Evolutionary conservation across 352 stramenopile species (phyloP).

Genomic region (Globisporangium rhizosaccharum): DNA sequence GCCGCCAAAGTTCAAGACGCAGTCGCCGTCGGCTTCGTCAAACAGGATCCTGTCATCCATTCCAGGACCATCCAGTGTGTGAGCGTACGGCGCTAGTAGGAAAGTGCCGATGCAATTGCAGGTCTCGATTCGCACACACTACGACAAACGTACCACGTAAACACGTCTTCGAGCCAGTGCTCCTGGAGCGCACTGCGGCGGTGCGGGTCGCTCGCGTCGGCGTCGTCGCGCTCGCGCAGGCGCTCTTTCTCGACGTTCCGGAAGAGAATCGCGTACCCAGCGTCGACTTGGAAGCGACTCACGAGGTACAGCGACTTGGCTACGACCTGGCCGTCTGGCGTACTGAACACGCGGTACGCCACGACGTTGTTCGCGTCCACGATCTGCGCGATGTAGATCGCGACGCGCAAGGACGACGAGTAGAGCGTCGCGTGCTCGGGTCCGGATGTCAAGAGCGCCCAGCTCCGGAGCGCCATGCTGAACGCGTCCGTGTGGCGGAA

Average conservation of each 20-base stretch:
- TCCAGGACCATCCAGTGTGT: too few relatives aligned
- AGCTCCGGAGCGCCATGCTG: constrained; percentile 17
- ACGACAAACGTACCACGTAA: constrained; percentile 32
- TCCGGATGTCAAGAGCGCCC: constrained; percentile 16
- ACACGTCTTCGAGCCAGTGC: constrained; percentile 62
- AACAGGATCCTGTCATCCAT: background rate
- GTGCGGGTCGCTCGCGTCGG: constrained; percentile 1
- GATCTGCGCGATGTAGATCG: constrained; percentile 32
- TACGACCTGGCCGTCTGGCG: constrained; percentile 10
- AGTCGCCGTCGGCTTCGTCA: constrained; percentile 24
- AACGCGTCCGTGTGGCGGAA: constrained; percentile 16
- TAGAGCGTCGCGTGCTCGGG: constrained; percentile 25
- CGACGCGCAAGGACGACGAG: constrained; percentile 40
- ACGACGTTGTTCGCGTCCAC: constrained; percentile 64
- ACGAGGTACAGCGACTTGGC: constrained; percentile 49
- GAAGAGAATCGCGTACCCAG: constrained; percentile 40
- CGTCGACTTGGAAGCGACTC: constrained; percentile 29
- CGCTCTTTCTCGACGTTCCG: constrained; percentile 26
- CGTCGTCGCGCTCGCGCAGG: constrained; percentile 1
- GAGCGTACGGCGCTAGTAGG: too few relatives aligned
- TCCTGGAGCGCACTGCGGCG: background rate
- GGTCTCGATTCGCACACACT: too few relatives aligned
- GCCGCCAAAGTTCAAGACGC: constrained; percentile 47
- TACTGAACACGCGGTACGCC: constrained; percentile 41
- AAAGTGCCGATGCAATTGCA: too few relatives aligned